Evolutionary conservation across 2,329 filamentous ascomycete species (phyloP), one percentile per base, ranked within the genome.

Genomic region (Fusarium chlamydosporum): DNA sequence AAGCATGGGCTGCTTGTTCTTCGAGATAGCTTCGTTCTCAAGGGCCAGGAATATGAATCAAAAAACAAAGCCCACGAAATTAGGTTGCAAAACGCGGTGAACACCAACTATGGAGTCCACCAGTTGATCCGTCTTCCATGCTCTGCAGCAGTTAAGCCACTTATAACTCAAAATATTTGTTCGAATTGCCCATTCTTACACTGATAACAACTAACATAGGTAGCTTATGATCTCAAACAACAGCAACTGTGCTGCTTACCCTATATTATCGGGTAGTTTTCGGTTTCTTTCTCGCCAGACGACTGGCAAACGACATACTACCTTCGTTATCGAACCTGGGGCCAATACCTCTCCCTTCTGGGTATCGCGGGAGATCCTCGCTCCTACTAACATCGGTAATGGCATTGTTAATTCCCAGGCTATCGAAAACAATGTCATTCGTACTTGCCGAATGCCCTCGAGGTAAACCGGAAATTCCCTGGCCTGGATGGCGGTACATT

Each of bases 271-370:
- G 40, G 23, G 20, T 51, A 51, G 33, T 35, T 12, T 31, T 56
- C 18, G 33, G 16, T n/a, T 26, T 43, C 13, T 38, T 58, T 48
- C 50, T 68, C 10, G 67, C 58, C 56, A 72, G 53, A 12, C 70
- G 70, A 51, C 56, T 64, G 5, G 70, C 67, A 60, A 72, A 72
- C 16, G 70, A 72, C 34, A 56, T n/a, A 11, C 33, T 57, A 27
- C 47, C 57, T 20, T 41, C 46, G 13, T 23, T 47, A 13, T 43
- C 33, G 50, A 31, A 13, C 15, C 23, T 12, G 45, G 35, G n/a
- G 23, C 31, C 31, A 12, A 27, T 27, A 15, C 15, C 40, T n/a
- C 40, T 35, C 43, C 62, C 66, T 20, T 8, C 13, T 15, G 46
- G 41, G 18, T 15, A 43, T 46, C 29, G 35, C 11, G 38, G 29